A percentile compares a stretch with the other conserved stretches of the same genome.
Evolutionary conservation across 345 rosid genomes (phyloP).

Genomic region (Lepidium sativum): DNA sequence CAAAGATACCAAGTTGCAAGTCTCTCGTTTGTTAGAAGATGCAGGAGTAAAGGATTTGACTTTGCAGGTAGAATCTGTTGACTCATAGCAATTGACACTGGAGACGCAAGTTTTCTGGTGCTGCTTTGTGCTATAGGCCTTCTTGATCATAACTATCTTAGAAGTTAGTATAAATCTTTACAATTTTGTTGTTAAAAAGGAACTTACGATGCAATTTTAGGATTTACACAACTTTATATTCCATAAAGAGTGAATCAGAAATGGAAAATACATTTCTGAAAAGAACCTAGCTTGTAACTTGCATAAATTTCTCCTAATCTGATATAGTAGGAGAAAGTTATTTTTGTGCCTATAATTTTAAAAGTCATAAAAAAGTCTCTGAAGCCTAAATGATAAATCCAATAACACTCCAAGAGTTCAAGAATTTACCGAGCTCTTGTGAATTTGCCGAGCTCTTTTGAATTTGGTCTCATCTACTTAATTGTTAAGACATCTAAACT

Average conservation of each 20-base stretch:
- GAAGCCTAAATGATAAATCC: too few species aligned
- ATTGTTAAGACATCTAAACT: too few species aligned
- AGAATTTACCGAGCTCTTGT: too few species aligned
- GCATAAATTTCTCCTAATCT: neutral
- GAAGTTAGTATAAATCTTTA: neutral
- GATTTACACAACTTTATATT: neutral
- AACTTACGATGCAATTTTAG: neutral
- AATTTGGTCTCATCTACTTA: too few species aligned
- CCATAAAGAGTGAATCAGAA: neutral
- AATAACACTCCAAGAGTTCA: too few species aligned
- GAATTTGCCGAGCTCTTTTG: too few species aligned
- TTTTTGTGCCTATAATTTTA: neutral
- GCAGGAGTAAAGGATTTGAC: constrained; percentile 87
- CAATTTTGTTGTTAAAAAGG: neutral
- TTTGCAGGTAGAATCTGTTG: constrained; percentile 55
- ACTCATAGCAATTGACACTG: constrained; percentile 5
- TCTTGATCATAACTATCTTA: neutral
- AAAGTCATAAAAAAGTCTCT: too few species aligned
- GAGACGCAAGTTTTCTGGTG: neutral
- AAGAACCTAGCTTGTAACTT: neutral
- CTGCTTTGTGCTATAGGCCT: neutral
- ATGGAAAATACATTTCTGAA: neutral
- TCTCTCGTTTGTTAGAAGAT: constrained; percentile 49
- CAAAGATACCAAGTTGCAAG: constrained; percentile 44
- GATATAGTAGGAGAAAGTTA: neutral